phyloP scores from a whole-genome alignment of 1,284 basidiomycete genomes.

The Xanthoconium separans region DNA sequence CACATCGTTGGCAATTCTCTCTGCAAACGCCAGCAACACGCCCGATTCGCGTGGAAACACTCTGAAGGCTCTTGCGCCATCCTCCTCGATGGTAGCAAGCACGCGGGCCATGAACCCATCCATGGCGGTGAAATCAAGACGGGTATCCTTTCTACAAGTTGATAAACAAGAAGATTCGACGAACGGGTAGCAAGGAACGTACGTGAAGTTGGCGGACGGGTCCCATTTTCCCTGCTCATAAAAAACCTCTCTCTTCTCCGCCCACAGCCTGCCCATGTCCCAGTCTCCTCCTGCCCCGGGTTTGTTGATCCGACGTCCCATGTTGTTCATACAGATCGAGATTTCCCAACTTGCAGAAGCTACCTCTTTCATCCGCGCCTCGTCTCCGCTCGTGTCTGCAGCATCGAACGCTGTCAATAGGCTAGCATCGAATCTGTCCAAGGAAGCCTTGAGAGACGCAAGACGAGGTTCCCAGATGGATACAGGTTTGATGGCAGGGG shows the following conservation, averaged over 20 bases:
- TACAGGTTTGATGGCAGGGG: constrained; percentile 62
- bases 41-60: constrained; percentile 82
- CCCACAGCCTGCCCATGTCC: constrained; percentile 92
- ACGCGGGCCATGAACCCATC: constrained; percentile 83
- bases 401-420: constrained; percentile 83
- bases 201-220: constrained; percentile 38
- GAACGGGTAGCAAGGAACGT: constrained; percentile 2
- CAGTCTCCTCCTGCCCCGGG: constrained; percentile 53
- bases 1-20: constrained; percentile 75
- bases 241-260: constrained; percentile 92
- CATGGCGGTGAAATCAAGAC: constrained; percentile 80
- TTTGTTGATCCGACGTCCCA: constrained; percentile 38
- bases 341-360: constrained; percentile 86
- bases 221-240: constrained; percentile 82
- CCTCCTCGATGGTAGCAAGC: constrained; percentile 62
- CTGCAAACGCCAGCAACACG: constrained; percentile 75
- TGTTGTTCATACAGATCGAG: constrained; percentile 38
- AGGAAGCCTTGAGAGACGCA: constrained; percentile 70
- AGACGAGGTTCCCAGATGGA: constrained; percentile 62
- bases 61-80: constrained; percentile 77
- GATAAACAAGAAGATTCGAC: not conserved
- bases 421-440: constrained; percentile 85
- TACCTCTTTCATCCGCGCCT: constrained; percentile 72
- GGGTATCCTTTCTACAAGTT: constrained; percentile 20
- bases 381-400: constrained; percentile 66